phyloP scores from a whole-genome alignment of 768 basidiomycete genomes.

The Tremella fuciformis region DNA sequence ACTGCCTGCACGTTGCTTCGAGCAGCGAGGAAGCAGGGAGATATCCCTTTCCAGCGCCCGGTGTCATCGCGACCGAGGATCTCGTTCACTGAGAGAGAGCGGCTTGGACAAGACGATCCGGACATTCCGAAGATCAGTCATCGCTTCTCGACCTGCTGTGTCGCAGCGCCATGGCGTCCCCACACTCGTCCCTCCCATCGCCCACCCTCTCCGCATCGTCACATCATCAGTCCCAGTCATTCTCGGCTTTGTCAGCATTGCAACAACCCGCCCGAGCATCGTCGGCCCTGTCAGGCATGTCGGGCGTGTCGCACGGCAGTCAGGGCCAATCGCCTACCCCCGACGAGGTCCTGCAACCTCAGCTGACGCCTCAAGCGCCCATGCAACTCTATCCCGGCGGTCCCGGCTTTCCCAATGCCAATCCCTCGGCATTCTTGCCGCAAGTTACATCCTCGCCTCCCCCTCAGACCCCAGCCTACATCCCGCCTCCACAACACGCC shows the following conservation, averaged over 20 bases:
- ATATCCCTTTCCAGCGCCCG: no score
- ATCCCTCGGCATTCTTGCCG: slow-evolving; percentile 27
- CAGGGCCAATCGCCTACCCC: no score
- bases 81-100: no score
- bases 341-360: not conserved
- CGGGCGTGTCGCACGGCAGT: not conserved
- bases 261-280: slow-evolving; percentile 6
- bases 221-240: slow-evolving; percentile 15
- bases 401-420: slow-evolving; percentile 1
- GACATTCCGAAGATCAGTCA: not conserved
- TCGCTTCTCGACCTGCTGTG: not conserved
- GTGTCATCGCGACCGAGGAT: no score
- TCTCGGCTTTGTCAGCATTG: not conserved
- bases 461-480: slow-evolving; percentile 39
- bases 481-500: slow-evolving; percentile 47
- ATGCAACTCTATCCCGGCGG: not conserved
- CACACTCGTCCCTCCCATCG: slow-evolving; percentile 31
- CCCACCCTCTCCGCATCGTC: slow-evolving; percentile 27
- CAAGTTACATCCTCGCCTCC: slow-evolving; percentile 36
- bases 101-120: no score
- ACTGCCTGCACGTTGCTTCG: no score
- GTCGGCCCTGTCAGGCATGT: slow-evolving; percentile 1
- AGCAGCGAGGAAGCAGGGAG: no score
- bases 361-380: slow-evolving; percentile 5
- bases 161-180: slow-evolving; percentile 23